These are phyloP conservation scores for Acorus gramineus DNA, from an alignment of 106 monocot genomes.

Conservation along the genomic window DNA sequence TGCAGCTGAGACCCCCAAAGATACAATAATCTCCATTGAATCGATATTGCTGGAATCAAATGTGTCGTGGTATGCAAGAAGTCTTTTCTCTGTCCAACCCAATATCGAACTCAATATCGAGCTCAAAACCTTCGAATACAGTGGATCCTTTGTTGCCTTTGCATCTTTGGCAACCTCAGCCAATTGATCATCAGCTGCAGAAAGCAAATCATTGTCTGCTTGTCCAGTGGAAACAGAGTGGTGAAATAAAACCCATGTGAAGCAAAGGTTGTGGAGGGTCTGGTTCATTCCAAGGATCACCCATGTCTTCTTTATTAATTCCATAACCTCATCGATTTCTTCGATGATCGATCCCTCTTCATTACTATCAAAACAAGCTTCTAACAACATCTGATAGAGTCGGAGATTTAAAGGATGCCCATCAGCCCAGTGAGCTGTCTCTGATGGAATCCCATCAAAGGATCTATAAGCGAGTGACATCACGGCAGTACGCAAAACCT, in stretches of 20 bases:
- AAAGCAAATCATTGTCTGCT: conserved; percentile 63
- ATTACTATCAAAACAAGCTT: conserved; percentile 65
- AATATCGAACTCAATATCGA: conserved; percentile 78
- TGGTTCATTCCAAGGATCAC: conserved; percentile 71
- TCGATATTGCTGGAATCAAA: conserved; percentile 67
- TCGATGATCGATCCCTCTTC: conserved; percentile 87
- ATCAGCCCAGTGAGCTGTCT: conserved; percentile 89
- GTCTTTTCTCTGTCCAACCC: conserved; percentile 91
- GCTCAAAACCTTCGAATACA: conserved; percentile 74
- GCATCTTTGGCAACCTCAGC: conserved; percentile 83
- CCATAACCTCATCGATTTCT: conserved; percentile 82
- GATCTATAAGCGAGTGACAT: conserved; percentile 63
- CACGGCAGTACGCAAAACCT: conserved; percentile 67
- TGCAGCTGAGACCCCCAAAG: conserved; percentile 74
- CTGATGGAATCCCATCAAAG: conserved; percentile 50
- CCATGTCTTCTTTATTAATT: conserved; percentile 95
- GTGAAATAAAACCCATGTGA: conserved; percentile 74
- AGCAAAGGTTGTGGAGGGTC: conserved; percentile 78
- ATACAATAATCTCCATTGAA: conserved; percentile 77
- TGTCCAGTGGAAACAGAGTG: conserved; percentile 56
- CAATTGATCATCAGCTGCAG: conserved; percentile 78
- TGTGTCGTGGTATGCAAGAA: conserved; percentile 92
- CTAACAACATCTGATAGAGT: conserved; percentile 71
- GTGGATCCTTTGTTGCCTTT: conserved; percentile 68
- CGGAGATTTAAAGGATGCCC: conserved; percentile 81